Percentiles rank a stretch among this genome's conserved stretches.
These are phyloP conservation scores for Extremus antarcticus DNA, from an alignment of 495 filamentous ascomycete genomes.

Conservation along the genomic window DNA sequence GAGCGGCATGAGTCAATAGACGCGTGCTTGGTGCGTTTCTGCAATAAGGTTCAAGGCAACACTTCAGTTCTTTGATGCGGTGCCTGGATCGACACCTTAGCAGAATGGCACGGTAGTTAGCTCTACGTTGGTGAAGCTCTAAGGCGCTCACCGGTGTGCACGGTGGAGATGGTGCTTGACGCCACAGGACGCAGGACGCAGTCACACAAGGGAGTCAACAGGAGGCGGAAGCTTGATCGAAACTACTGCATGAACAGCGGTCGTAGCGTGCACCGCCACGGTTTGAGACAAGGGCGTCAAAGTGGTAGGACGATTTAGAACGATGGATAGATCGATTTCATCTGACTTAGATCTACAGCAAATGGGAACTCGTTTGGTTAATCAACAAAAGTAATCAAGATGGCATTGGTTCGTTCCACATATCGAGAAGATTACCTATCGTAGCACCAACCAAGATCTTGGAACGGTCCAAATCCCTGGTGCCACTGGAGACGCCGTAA, in stretches of 20 bases:
- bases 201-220: background rate
- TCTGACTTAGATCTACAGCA: background rate
- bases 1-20: no score
- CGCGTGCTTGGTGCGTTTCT: background rate
- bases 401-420: no score
- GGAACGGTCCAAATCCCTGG: no score
- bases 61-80: no score
- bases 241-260: background rate
- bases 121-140: no score
- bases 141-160: background rate
- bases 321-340: background rate
- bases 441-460: no score
- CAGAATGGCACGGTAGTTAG: no score
- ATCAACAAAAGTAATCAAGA: no score
- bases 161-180: background rate
- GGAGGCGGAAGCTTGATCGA: background rate
- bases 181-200: background rate
- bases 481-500: no score
- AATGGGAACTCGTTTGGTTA: background rate
- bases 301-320: background rate
- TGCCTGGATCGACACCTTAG: background rate
- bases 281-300: background rate
- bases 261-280: background rate
- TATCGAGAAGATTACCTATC: no score
- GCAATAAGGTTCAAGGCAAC: background rate